Base-by-base conservation (phyloP, 768 basidiomycete species). In the Tulasnella sp. region DNA sequence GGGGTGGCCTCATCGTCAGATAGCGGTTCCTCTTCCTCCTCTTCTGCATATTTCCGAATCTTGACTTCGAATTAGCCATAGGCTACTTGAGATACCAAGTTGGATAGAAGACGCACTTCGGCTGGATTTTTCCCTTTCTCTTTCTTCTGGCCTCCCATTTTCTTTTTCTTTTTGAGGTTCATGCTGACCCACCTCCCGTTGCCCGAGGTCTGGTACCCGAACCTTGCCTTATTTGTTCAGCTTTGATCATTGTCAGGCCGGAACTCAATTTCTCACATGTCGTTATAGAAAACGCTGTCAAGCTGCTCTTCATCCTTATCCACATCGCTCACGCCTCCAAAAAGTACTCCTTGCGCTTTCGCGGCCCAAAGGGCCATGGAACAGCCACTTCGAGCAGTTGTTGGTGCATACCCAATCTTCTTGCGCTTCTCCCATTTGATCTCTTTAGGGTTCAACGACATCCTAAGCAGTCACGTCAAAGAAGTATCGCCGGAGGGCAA, bases 341-440 rank as follows among this genome's bases (percentile, higher is more conserved):
- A 98, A 73, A 95, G 83, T 2, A 98, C 85, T 0, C 95, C 94
- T 77, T 89, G 90, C 35, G 85, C 86, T 81, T 90, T 92, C 29
- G 88, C 83, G 0, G 81, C 75, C 95, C 95, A 97, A 0, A 91
- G 84, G 0, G 92, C 86, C 95, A 97, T 97, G 4, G 94, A 95
- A 80, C 92, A 93, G 1, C 95, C 95, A 0, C 90, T 92, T 4
- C 94, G 89, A 5, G 74, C 29, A 42, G 91, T 82, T 0, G 89
- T 86, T 0, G 95, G 95, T 0, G 91, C 90, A 80, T 91, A 92
- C 0, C 90, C 91, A 1, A 90, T 91, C 69, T 90, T 87, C 83
- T 95, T 95, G 32, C 93, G 88, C 77, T 90, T 89, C 82, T 96
- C 95, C 95, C 95, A 97, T 83, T 95, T 96, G 71, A 92, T 83